Conservation (phyloP, 2,329 filamentous ascomycete genomes). For the Cryphonectria naterciae region DNA sequence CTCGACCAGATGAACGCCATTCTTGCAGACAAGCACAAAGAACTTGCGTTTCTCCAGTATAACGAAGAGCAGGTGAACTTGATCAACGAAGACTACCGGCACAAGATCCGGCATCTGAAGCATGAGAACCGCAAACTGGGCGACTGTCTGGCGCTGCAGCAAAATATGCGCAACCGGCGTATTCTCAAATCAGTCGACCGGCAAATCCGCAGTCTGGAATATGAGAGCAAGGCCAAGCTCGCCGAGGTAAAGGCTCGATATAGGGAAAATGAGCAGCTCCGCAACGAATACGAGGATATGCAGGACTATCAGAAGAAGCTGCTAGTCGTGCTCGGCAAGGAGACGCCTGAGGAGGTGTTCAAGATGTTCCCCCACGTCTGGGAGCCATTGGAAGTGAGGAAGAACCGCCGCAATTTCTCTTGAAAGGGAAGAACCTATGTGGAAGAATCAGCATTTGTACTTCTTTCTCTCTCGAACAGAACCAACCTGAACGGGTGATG, state of each 20-base stretch:
- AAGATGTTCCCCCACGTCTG: conserved; percentile 24
- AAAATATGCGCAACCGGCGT: conserved; percentile 17
- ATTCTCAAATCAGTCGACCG: conserved; percentile 22
- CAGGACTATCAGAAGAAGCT: conserved; percentile 8
- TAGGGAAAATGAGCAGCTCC: conserved; percentile 19
- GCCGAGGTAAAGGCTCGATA: conserved; percentile 21
- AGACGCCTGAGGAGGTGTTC: conserved; percentile 25
- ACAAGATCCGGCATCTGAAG: conserved; percentile 17
- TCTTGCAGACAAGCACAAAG: conserved; percentile 16
- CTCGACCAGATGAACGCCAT: conserved; percentile 15
- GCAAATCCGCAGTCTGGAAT: conserved; percentile 19
- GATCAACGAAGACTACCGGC: conserved; percentile 19
- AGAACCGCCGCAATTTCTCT: conserved; percentile 26
- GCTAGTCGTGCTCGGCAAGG: conserved; percentile 22
- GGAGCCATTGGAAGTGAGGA: conserved; percentile 21
- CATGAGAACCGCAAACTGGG: conserved; percentile 26
- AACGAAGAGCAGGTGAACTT: conserved; percentile 20
- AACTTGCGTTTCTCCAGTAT: conserved; percentile 12
- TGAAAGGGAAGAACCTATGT: not conserved
- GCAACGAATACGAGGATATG: conserved; percentile 1
- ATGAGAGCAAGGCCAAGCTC: conserved; percentile 20
- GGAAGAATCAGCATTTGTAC: not conserved
- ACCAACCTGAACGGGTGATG: not conserved
- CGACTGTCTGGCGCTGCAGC: conserved; percentile 23
- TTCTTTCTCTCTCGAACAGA: not conserved